Percentiles rank a stretch among this genome's conserved stretches.
These are phyloP conservation scores for Emmonsiellopsis sp. DNA, from an alignment of 2,329 filamentous ascomycete species.

Conservation along the genomic window DNA sequence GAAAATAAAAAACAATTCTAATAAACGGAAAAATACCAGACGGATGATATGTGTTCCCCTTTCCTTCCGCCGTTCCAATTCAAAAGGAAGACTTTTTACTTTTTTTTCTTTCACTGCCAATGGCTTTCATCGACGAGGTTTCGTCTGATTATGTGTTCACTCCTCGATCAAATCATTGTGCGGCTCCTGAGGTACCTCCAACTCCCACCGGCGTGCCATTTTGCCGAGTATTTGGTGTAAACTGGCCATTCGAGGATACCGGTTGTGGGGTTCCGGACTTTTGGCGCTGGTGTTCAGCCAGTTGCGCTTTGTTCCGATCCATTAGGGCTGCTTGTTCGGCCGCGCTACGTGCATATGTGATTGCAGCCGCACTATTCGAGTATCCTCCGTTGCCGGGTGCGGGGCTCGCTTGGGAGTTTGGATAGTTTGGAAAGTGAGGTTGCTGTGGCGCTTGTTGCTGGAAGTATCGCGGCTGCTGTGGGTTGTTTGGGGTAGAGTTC, in stretches of 20 bases:
- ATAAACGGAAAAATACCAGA: too few relatives aligned
- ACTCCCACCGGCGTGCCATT: not conserved
- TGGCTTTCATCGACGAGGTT: not conserved
- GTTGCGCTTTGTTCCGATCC: conserved; percentile 30
- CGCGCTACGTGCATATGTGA: conserved; percentile 30
- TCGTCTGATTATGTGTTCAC: not conserved
- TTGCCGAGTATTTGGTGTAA: not conserved
- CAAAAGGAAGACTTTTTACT: too few relatives aligned
- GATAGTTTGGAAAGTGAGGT: conserved; percentile 18
- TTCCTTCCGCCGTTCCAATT: too few relatives aligned
- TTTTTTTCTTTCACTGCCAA: too few relatives aligned
- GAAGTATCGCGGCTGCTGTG: conserved; percentile 22
- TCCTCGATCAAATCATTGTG: not conserved
- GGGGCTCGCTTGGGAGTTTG: conserved; percentile 24
- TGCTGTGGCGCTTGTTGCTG: conserved; percentile 22
- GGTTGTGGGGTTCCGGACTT: conserved; percentile 27
- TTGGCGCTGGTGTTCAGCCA: conserved; percentile 24
- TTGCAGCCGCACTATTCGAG: conserved; percentile 26
- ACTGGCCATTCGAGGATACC: conserved; percentile 2
- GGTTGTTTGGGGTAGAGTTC: conserved; percentile 20
- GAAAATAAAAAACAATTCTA: too few relatives aligned
- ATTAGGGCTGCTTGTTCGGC: conserved; percentile 32
- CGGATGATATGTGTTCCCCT: too few relatives aligned
- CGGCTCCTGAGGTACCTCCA: not conserved
- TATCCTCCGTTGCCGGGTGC: conserved; percentile 19